These are phyloP conservation scores for Stephanodiscus minutulus DNA, from an alignment of 108 stramenopile species.

Conservation along the genomic window DNA sequence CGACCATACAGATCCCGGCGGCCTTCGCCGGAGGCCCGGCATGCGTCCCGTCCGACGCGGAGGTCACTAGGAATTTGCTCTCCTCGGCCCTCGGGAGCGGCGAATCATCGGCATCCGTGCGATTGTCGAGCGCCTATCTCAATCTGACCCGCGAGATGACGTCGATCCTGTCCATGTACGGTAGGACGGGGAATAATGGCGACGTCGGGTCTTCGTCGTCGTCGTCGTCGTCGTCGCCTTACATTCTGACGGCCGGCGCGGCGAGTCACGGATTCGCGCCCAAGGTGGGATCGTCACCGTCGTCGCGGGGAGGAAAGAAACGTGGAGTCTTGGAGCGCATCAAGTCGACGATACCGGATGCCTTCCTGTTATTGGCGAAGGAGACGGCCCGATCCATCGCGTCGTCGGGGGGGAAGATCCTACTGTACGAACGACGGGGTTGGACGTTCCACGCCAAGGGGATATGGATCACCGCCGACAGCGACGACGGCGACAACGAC, in stretches of 20 bases:
- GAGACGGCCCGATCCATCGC: slow-evolving; percentile 40
- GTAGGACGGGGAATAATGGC: slow-evolving; percentile 8
- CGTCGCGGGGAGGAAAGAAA: neutral
- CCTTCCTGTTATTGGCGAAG: slow-evolving; percentile 61
- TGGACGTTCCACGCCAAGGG: slow-evolving; percentile 92
- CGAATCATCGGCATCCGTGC: slow-evolving; percentile 44
- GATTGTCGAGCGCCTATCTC: slow-evolving; percentile 82
- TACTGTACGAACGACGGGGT: slow-evolving; percentile 65
- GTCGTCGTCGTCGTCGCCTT: no score
- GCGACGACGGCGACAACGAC: no score
- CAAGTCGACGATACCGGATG: slow-evolving; percentile 75
- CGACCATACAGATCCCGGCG: slow-evolving; percentile 70
- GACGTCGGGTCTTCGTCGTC: no score
- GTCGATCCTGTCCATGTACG: slow-evolving; percentile 40
- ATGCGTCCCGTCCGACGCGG: slow-evolving; percentile 42
- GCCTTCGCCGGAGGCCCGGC: slow-evolving; percentile 32
- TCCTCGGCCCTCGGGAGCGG: slow-evolving; percentile 33
- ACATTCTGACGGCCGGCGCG: slow-evolving; percentile 73
- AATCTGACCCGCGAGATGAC: slow-evolving; percentile 63
- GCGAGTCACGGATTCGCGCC: slow-evolving; percentile 82
- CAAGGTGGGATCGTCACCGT: slow-evolving; percentile 41
- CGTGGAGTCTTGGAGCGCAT: slow-evolving; percentile 57
- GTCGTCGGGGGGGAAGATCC: slow-evolving; percentile 47
- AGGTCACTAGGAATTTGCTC: slow-evolving; percentile 32
- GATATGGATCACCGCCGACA: slow-evolving; percentile 34